Base-by-base conservation (phyloP, 768 basidiomycete genomes). In the Tricholoma saponaceum region DNA sequence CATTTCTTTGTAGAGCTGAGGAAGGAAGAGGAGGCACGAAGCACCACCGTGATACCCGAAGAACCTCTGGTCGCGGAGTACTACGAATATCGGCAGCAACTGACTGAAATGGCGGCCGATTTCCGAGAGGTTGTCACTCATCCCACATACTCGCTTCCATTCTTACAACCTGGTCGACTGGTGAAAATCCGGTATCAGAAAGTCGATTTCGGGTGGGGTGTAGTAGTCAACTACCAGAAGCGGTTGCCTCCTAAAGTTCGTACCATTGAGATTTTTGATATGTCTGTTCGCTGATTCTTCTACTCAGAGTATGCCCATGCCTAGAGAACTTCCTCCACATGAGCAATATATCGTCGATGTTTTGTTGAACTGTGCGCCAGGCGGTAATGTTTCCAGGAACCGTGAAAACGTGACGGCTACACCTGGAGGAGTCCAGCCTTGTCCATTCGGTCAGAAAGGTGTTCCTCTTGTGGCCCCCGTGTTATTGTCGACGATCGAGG, bases 171-270 rank as follows among this genome's bases (percentile, higher is more conserved):
- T 20, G 97, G 97, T 28, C 86, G 97, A 3, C 78, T 98, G 18
- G 90, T 98, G 50, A 90, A 90, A 66, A 82, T 99, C 64, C 90
- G 90, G 67, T 82, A 97, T 69, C 83, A 87, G 60, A 87, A 89
- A 35, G 74, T 87, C 13, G 90, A 99, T 72, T 98, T 96, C 70
- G 96, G 96, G 9, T 98, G 97, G 97, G 96, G 96, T 35, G 83
- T 94, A 41, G 84, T 98, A 52, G 82, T 98, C 67, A 95, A 94
- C 69, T 98, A 86, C 66, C 87, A 91, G 68, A 97, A 97, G 71
- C 84, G 95, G 0, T 63, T 86, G 18, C 83, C 86, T n/a, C 82
- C 89, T 14, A 96, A 94, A 77, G 92, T 87, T 22, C 47, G 26
- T n/a, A 33, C 10, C n/a, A n/a, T n/a, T n/a, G n/a, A n/a, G n/a